Conservation (phyloP, 352 stramenopile genomes). For the Phytophthora foliorum region DNA sequence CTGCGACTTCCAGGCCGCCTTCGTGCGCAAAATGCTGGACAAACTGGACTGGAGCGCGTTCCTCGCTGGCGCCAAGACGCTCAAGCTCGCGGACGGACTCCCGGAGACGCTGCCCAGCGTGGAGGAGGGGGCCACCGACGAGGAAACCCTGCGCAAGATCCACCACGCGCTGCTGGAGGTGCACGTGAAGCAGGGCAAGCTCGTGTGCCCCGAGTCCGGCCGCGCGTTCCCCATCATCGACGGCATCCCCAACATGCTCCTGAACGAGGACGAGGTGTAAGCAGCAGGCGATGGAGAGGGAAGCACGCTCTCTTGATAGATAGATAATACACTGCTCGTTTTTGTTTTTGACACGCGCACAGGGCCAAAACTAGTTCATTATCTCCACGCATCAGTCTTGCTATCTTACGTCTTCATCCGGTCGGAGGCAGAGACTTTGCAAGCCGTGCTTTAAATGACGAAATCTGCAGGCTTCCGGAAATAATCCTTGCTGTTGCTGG, state of each 20-base stretch:
- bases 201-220: conserved; percentile 97
- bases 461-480: conserved; percentile 75
- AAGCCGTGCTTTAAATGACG: conserved; percentile 55
- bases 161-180: conserved; percentile 94
- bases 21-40: conserved; percentile 90
- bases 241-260: conserved; percentile 98
- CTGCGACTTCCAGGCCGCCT: conserved; percentile 86
- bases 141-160: conserved; percentile 86
- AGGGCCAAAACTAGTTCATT: conserved; percentile 41
- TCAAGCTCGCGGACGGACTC: conserved; percentile 79
- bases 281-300: no score
- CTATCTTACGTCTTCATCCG: not conserved
- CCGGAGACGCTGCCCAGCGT: conserved; percentile 60
- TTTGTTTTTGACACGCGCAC: not conserved
- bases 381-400: conserved; percentile 13
- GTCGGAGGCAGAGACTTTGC: conserved; percentile 1
- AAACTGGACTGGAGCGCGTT: conserved; percentile 94
- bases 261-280: conserved; percentile 93
- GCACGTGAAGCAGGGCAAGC: conserved; percentile 96
- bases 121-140: conserved; percentile 51
- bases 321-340: conserved; percentile 35
- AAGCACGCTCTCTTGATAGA: conserved; percentile 29
- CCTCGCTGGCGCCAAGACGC: conserved; percentile 74
- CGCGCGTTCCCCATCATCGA: conserved; percentile 97
- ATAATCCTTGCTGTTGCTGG: conserved; percentile 40